Conservation (phyloP, 1,284 basidiomycete species). For the Chalciporus sp. region DNA sequence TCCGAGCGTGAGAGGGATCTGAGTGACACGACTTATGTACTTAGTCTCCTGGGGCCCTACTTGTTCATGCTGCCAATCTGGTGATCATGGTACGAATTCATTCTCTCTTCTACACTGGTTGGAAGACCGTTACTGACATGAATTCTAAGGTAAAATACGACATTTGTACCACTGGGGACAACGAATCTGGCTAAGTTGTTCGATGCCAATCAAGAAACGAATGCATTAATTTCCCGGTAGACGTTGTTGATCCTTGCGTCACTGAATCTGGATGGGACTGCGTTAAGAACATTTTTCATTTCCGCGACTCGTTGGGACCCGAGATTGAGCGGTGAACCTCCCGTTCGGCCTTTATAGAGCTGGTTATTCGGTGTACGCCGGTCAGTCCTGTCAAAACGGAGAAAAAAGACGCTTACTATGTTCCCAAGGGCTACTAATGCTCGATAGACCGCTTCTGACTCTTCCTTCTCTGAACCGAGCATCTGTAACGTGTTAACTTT, state of each 20-base stretch:
- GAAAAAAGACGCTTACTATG: conserved; percentile 52
- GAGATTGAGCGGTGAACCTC: conserved; percentile 38
- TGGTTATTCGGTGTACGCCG: conserved; percentile 23
- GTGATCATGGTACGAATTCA: no score
- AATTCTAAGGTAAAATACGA: no score
- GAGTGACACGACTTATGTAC: no score
- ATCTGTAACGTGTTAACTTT: conserved; percentile 46
- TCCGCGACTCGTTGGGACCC: conserved; percentile 39
- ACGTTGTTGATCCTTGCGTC: conserved; percentile 62
- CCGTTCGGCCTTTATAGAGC: conserved; percentile 50
- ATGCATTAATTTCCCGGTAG: conserved; percentile 46
- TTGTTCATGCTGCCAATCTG: no score
- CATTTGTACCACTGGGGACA: no score
- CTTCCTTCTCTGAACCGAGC: conserved; percentile 66
- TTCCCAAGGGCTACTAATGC: conserved; percentile 89
- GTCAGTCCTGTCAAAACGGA: background rate
- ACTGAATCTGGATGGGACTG: conserved; percentile 47
- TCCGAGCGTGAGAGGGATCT: background rate
- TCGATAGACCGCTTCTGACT: conserved; percentile 86
- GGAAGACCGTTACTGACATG: no score
- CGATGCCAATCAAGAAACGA: conserved; percentile 24
- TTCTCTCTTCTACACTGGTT: no score
- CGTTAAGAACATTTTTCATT: conserved; percentile 43
- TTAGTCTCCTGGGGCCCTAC: no score
- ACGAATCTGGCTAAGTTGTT: background rate